Base-by-base conservation (phyloP, 306 rosid species). In the Cajanus cajan region DNA sequence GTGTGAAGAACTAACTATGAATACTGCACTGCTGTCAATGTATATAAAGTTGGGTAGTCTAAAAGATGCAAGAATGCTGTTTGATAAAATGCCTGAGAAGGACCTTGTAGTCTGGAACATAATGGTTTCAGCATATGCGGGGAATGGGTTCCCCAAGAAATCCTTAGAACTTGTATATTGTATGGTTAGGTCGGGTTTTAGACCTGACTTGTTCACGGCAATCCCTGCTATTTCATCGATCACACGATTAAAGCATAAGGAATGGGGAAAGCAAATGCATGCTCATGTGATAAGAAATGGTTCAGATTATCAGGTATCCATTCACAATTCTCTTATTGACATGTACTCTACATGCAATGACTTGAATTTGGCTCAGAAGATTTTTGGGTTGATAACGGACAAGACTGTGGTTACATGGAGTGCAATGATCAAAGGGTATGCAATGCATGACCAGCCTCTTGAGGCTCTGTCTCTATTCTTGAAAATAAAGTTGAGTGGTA, bases 81-180 rank as follows among this genome's bases (percentile, higher is more conserved):
- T 92, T 16, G 91, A 87, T 16, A 77, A 85, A 87, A 90, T 90
- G 91, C 88, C 91, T 16, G 88, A 80, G 45, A 90, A 73, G 79
- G 97, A 92, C 61, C 80, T 73, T 80, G 97, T 87, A 43, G 92
- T 92, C 19, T 90, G 97, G 96, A 92, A 92, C 61, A 85, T 92
- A 75, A 87, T 90, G 92, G 77, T 90, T 48, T 85, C 96, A 11
- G 87, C 85, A 5, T 86, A 87, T 71, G 79, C 85, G 1, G 81
- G 84, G 66, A 85, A 82, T 3, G 77, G 91, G 15, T 25, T 12
- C 25, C 78, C 83, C 14, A 47, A 33, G 50, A 84, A 87, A 51
- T 88, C 93, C 47, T 82, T 92, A 18, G 81, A 85, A 74, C 80
- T 89, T 59, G 31, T 92, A 6, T 71, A 82, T 59, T 39, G 64